Evolutionary conservation across 768 basidiomycete genomes (phyloP), one percentile per base, ranked within the genome.

Genomic region (Suillus sp.): DNA sequence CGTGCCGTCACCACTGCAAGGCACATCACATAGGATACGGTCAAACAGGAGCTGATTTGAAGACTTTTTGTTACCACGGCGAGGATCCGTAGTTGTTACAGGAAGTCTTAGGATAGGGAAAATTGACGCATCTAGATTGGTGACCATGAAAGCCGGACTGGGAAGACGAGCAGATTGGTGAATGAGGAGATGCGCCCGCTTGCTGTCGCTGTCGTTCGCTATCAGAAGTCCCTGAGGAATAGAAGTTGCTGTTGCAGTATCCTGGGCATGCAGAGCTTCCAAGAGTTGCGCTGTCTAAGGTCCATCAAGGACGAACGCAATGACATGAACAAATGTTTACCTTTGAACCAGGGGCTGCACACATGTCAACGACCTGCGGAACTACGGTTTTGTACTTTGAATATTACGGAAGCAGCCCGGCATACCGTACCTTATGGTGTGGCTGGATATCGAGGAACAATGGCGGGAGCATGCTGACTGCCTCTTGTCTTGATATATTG

Each of bases 381-480:
- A 55, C 61, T 22, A 56, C 51, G 62, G 43, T 62, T n/a, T 40
- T n/a, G 61, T 45, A n/a, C n/a, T 42, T 22, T 51, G 27, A 27
- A 54, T 3, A 42, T 27, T 38, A 51, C 13, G 50, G 38, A 58
- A 64, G 35, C 18, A 59, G 55, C 9, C 45, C 20, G n/a, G 34
- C 11, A 42, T 43, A 62, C 77, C 82, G 58, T 71, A 88, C 91
- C 69, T 79, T 81, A 74, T 99, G 96, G 72, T 97, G 91, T 0
- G 97, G 93, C 70, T 93, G 82, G n/a, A 99, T 93, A 61, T 95
- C 92, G 38, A 99, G 85, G 68, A 99, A 88, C 2, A 99, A 84
- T 1, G 97, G 96, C 6, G 97, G 97, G n/a, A 99, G 80, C 97
- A 99, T 99, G 73, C 94, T 96, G 63, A 99, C 97, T 20, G 94